Evolutionary conservation across 1,284 basidiomycete genomes (phyloP).

Genomic region (Sporisorium graminicola): DNA sequence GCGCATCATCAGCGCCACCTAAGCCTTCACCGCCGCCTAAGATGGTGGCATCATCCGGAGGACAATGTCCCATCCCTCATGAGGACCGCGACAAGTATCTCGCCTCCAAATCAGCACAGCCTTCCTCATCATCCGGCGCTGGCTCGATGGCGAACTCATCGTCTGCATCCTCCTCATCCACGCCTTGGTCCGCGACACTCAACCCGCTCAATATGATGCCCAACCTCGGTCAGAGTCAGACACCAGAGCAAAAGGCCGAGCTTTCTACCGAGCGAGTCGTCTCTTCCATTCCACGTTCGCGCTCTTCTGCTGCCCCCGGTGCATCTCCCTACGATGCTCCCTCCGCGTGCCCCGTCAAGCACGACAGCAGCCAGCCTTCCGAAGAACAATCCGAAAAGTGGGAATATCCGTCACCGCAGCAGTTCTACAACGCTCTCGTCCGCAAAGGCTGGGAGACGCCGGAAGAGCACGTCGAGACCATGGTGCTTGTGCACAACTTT

Average conservation of each 20-base stretch:
- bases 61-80: conserved; percentile 51
- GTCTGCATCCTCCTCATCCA: conserved; percentile 29
- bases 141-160: conserved; percentile 30
- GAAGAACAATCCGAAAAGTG: conserved; percentile 73
- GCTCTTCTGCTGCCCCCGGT: conserved; percentile 61
- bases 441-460: conserved; percentile 98
- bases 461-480: conserved; percentile 93
- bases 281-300: conserved; percentile 87
- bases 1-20: conserved; percentile 4
- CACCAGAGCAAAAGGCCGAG: conserved; percentile 74
- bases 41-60: conserved; percentile 44
- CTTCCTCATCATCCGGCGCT: neutral
- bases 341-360: conserved; percentile 65
- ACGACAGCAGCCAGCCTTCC: conserved; percentile 36
- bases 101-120: conserved; percentile 25
- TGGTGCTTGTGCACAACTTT: conserved; percentile 99
- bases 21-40: conserved; percentile 29
- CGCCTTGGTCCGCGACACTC: conserved; percentile 52
- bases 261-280: conserved; percentile 82
- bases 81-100: conserved; percentile 50
- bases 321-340: conserved; percentile 65
- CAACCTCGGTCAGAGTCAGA: conserved; percentile 78
- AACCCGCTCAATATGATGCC: conserved; percentile 95
- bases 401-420: conserved; percentile 98
- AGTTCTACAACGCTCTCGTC: conserved; percentile 97